Base-by-base conservation (phyloP, 345 rosid species). In the Melastoma malabathricum region DNA sequence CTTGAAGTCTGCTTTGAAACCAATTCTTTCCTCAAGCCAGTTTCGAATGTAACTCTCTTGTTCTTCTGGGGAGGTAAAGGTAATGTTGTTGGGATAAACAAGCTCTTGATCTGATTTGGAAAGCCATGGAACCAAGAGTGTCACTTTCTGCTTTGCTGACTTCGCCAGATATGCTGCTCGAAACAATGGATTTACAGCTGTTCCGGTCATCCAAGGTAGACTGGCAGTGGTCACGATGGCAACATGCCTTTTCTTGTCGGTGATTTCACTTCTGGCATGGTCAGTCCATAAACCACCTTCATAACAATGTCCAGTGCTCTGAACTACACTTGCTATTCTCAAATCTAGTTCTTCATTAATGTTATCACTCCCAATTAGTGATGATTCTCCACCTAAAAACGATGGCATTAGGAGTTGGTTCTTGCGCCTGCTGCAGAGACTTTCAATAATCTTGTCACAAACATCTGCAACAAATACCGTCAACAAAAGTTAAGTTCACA, bases 201-300 rank as follows among this genome's bases (percentile, higher is more conserved):
- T 92, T 64, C 98, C 98, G 6, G 96, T 92, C 98, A 92, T 87
- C 98, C 98, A 92, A 19, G 98, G 98, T 68, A 92, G 96, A 69
- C 98, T 92, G 44, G 96, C 96, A 61, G 98, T 89, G 34, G 94
- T 86, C 51, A 89, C 88, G 70, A 89, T 86, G 55, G 96, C 96
- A 17, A 92, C 96, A 56, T 84, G 89, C 72, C 98, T 81, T 72
- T 77, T 77, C 64, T 69, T 65, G 51, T 79, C 82, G 13, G 81
- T 38, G 15, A 59, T 62, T 39, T 66, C 78, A 61, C 71, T 68
- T 76, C 81, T 84, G 48, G 65, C 18, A 23, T 65, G 56, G 70
- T 87, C 93, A 27, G 83, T 71, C 95, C 93, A 84, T 51, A 79
- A 84, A 59, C 93, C 96, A 60, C 95, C 95, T 56, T 87, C 98